Evolutionary conservation across 2,329 filamentous ascomycete species (phyloP), one percentile per base, ranked within the genome.

Genomic region (Ophiobolus disseminans): DNA sequence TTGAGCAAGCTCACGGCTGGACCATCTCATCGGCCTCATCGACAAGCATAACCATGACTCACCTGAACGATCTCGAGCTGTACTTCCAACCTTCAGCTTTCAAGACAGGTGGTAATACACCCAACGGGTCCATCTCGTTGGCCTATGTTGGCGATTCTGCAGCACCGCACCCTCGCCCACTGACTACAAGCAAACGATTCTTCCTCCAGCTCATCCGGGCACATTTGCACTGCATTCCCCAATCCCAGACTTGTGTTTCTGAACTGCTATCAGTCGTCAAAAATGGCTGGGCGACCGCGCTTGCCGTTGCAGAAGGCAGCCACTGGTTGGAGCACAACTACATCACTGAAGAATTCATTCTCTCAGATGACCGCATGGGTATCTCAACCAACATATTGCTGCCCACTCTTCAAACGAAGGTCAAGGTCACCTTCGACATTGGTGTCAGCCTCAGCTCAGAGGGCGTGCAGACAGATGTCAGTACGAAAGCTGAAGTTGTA

Each of bases 151-250:
- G 82, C 20, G 81, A 82, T 56, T 78, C 76, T 41, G 77, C 80
- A 38, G 78, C 83, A 34, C 73, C 75, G n/a, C 76, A 82, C 21
- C 75, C 83, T 8, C 67, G 78, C 23, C 82, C 83, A 0, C 71
- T 84, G 42, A 86, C 85, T 1, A 80, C 81, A 0, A 88, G 88
- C 65, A 86, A 85, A 58, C 86, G 88, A 28, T 92, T 92, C 74
- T 90, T 91, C 67, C 75, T 93, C 6, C 83, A 89, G 62, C 83
- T 85, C 60, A 85, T 92, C 48, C 82, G 86, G 34, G 86, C 89
- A 47, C 82, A 87, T 47, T 75, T 90, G 32, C 84, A 87, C 38
- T 81, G 78, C 1, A 72, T 90, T 32, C 75, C 79, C 10, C 86
- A 87, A 66, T 76, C 78, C 46, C 75, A 78, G 38, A 87, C 82